Conservation (phyloP, 129 eudicot species). For the Flaveria trinervia region DNA sequence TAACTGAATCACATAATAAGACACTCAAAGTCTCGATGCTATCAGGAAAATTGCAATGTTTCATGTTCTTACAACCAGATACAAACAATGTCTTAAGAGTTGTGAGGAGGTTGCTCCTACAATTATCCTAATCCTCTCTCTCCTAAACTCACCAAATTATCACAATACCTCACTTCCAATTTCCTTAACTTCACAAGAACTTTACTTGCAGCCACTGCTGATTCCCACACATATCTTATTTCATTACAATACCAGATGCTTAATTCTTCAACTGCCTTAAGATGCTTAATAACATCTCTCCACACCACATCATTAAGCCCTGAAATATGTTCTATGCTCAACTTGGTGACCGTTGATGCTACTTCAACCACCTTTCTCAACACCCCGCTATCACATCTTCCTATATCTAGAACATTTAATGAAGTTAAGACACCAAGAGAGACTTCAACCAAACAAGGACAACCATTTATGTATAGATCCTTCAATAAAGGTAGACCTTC, state of each 20-base stretch:
- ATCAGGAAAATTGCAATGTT: neutral
- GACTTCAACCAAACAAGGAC: neutral
- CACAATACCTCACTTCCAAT: neutral
- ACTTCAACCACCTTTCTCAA: neutral
- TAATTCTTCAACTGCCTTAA: constrained; percentile 10
- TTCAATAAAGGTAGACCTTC: neutral
- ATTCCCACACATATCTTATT: constrained; percentile 24
- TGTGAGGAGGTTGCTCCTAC: neutral
- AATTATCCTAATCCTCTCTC: neutral
- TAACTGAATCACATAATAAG: neutral
- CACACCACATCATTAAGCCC: constrained; percentile 18
- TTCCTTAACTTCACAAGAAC: neutral
- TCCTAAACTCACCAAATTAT: neutral
- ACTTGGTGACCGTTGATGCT: neutral
- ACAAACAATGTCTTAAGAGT: neutral
- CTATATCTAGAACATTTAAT: neutral
- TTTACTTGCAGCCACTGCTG: neutral
- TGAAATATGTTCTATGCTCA: neutral
- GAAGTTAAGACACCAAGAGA: neutral
- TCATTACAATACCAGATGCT: neutral
- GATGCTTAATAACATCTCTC: constrained; percentile 13
- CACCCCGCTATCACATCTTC: neutral
- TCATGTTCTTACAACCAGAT: neutral
- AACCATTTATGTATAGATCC: neutral
- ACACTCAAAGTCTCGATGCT: neutral